Conservation (phyloP, 352 stramenopile genomes). For the Phytopythium litorale region DNA sequence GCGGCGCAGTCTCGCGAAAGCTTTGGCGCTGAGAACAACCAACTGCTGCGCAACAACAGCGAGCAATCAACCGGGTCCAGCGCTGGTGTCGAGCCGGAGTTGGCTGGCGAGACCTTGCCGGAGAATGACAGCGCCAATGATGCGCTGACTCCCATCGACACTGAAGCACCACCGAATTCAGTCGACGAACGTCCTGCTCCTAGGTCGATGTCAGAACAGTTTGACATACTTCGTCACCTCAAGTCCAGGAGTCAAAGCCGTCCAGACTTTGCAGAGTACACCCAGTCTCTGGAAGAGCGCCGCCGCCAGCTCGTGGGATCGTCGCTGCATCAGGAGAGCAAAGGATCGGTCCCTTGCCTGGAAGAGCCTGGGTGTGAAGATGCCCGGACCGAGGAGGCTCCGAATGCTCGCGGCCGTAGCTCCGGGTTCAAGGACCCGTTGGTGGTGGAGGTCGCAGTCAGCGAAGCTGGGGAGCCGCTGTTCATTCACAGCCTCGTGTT, state of each 20-base stretch:
- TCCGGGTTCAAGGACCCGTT: background rate
- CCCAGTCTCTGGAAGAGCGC: constrained; percentile 12
- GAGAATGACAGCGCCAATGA: background rate
- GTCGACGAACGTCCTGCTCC: background rate
- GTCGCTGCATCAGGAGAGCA: background rate
- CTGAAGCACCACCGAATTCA: background rate
- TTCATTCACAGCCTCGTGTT: constrained; percentile 52
- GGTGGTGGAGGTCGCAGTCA: constrained; percentile 51
- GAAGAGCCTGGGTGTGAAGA: background rate
- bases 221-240: background rate
- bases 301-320: background rate
- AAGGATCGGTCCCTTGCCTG: background rate
- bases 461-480: constrained; percentile 41
- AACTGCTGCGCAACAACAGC: background rate
- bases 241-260: background rate
- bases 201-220: background rate
- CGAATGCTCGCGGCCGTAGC: background rate
- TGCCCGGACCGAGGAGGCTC: background rate
- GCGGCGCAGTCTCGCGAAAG: constrained; percentile 1
- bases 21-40: background rate
- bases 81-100: background rate
- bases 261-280: constrained; percentile 19
- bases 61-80: background rate
- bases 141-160: background rate
- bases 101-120: background rate